Evolutionary conservation across 2,329 filamentous ascomycete species (phyloP).

Genomic region (Hypomyces rosellus): DNA sequence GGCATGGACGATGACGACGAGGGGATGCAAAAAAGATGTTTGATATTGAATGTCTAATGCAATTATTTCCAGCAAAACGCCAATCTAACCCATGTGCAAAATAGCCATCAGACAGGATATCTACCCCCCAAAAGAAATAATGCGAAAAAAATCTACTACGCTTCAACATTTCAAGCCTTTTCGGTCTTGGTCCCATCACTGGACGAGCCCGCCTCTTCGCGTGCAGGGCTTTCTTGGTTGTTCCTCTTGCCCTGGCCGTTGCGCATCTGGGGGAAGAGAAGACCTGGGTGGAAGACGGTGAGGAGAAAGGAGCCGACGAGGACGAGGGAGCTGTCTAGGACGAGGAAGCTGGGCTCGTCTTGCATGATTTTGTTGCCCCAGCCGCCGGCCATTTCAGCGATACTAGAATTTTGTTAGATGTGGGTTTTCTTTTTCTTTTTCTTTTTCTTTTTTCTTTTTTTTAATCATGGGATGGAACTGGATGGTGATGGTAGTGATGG

Average conservation of each 20-base stretch:
- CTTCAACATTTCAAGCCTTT: background rate
- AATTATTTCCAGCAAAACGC: conserved; percentile 2
- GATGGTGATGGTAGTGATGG: no score
- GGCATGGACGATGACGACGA: no score
- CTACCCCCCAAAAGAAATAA: background rate
- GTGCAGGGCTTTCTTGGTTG: conserved; percentile 8
- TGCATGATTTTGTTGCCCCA: conserved; percentile 61
- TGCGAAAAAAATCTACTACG: background rate
- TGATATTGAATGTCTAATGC: background rate
- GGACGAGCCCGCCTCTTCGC: conserved; percentile 22
- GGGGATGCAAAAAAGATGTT: background rate
- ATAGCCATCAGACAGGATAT: background rate
- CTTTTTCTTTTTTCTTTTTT: no score
- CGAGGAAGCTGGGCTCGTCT: conserved; percentile 52
- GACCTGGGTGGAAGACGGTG: conserved; percentile 47
- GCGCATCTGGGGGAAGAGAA: conserved; percentile 51
- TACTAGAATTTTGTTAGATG: conserved; percentile 28
- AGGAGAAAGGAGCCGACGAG: conserved; percentile 44
- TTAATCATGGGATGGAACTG: background rate
- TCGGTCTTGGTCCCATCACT: conserved; percentile 18
- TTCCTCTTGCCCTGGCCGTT: conserved; percentile 20
- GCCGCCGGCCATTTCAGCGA: conserved; percentile 57
- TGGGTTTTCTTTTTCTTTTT: no score
- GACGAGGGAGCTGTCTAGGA: conserved; percentile 48
- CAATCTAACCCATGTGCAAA: conserved; percentile 10